Evolutionary conservation across 140 eudicot species (phyloP), one percentile per base, ranked within the genome.

Genomic region (Flaveria floridana): DNA sequence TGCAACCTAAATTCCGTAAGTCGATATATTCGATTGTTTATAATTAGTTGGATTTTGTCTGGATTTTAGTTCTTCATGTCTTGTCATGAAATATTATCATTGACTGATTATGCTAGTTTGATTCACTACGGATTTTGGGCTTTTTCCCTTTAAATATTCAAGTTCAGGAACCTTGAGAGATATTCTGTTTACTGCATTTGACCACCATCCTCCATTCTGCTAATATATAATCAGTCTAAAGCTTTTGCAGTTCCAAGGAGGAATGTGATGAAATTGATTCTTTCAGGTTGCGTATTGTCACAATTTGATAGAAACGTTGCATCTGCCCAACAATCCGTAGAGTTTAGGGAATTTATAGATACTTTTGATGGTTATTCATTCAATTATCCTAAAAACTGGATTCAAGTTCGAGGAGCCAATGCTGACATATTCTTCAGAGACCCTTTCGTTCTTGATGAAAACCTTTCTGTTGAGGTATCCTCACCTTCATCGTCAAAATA

Each of bases 401-500:
- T 94, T 76, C 95, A 90, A 87, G 99, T 94, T 6, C 84, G 87
- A 20, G 99, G 99, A 47, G 99, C 99, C 34, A 91, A 91, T 68
- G 99, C 97, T 12, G 99, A 94, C 74, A 85, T 94, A 77, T 94
- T 94, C 82, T 94, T 94, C 76, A 86, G 99, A 86, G 99, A 94
- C 71, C 99, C 99, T 42, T 91, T 58, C 73, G 84, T 94, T 55
- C 97, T 93, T 12, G 97, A 90, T 76, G 96, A 90, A 72, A 93
- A 93, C 73, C 76, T 93, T 19, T 90, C 97, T 0, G 89, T 90
- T 68, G 88, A 88, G 80, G 84, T 93, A 44, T 93, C 98, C 2
- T 93, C 99, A 2, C 99, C 99, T 61, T 93, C 99, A 14, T 93
- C 99, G 1, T 93, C 99, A 2, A 84, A 47, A 7, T 93, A 88